Conservation (phyloP, 1,139 yeast genomes). For the Scheffersomyces titani region DNA sequence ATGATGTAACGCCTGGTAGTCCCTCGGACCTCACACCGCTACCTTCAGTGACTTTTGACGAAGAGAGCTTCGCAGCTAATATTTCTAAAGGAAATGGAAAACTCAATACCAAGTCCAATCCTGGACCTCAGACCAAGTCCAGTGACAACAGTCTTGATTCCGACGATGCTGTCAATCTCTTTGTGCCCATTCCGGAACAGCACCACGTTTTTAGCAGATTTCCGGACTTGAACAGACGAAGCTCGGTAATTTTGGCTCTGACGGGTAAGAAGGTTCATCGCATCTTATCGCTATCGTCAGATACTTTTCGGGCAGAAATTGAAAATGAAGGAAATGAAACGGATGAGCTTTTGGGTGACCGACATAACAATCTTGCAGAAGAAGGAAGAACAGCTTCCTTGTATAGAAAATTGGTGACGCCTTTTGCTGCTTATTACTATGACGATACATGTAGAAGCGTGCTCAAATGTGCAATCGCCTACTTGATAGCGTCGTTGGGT, state of each 20-base stretch:
- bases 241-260: slow-evolving; percentile 42
- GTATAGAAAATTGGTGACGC: not conserved
- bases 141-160: not conserved
- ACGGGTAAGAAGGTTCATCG: slow-evolving; percentile 45
- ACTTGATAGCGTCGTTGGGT: slow-evolving; percentile 69
- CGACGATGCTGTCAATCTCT: not conserved
- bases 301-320: not conserved
- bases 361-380: not conserved
- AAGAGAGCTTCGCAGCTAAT: not conserved
- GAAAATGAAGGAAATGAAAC: not conserved
- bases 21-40: not conserved
- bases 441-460: slow-evolving; percentile 33
- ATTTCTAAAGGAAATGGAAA: not conserved
- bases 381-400: not conserved
- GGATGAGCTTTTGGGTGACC: not conserved
- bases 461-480: slow-evolving; percentile 70
- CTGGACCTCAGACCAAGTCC: not conserved
- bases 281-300: slow-evolving; percentile 17
- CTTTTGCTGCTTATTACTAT: slow-evolving; percentile 6
- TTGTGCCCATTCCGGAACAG: not conserved
- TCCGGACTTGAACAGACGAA: slow-evolving; percentile 16
- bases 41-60: not conserved
- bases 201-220: not conserved
- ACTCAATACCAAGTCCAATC: not conserved
- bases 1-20: not conserved